Conservation (phyloP, 495 filamentous ascomycete genomes). For the Parathielavia appendiculata region DNA sequence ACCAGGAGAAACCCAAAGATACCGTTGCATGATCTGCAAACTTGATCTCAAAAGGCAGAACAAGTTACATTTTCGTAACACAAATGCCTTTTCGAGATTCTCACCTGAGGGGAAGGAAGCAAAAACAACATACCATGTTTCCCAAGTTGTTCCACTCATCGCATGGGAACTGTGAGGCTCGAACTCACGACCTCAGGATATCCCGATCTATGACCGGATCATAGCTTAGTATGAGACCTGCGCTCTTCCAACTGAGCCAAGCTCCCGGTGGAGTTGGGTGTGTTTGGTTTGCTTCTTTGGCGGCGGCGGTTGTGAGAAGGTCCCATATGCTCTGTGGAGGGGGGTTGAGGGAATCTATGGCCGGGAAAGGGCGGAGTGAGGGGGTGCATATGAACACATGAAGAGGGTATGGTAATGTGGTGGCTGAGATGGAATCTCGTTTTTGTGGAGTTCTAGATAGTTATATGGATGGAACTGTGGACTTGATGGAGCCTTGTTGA, state of each 20-base stretch:
- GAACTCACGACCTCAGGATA: constrained; percentile 25
- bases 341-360: background rate
- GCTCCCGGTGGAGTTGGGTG: constrained; percentile 14
- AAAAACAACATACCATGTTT: background rate
- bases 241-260: constrained; percentile 26
- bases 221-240: constrained; percentile 23
- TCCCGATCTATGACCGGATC: constrained; percentile 17
- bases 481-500: no score
- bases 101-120: background rate
- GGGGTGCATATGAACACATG: background rate
- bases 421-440: no score
- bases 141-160: no score
- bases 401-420: no score
- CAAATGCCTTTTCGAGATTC: no score
- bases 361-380: background rate
- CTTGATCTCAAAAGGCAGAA: background rate
- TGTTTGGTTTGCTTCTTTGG: background rate
- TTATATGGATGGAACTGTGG: no score
- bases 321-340: background rate
- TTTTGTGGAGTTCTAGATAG: no score
- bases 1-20: background rate
- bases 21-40: no score
- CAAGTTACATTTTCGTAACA: background rate
- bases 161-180: constrained; percentile 21
- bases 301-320: background rate